These are phyloP conservation scores for Penicillium sp. DNA, from an alignment of 2,329 filamentous ascomycete genomes.

Conservation along the genomic window DNA sequence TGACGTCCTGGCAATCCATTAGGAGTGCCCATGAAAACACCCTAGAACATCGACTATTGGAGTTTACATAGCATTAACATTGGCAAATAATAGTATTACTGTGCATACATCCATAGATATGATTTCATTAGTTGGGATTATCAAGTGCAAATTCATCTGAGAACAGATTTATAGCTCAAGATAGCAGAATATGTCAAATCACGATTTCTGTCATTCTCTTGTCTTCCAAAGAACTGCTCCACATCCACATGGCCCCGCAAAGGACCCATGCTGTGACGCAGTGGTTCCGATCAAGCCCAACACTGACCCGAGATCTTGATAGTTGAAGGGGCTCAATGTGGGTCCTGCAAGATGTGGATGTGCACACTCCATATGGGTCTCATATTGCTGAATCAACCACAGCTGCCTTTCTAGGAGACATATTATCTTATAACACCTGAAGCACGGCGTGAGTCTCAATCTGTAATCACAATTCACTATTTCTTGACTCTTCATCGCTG, in stretches of 20 bases:
- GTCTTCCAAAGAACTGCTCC: neutral
- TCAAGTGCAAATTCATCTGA: neutral
- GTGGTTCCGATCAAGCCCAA: neutral
- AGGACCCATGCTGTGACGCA: neutral
- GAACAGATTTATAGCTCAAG: neutral
- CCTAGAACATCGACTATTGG: too few relatives aligned
- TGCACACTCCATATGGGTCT: neutral
- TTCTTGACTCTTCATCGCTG: neutral
- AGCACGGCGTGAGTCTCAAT: too few relatives aligned
- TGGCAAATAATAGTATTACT: neutral
- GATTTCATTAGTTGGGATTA: neutral
- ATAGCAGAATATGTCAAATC: neutral
- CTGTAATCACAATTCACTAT: neutral
- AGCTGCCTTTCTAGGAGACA: neutral
- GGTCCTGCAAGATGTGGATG: neutral
- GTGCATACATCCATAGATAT: too few relatives aligned
- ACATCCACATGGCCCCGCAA: neutral
- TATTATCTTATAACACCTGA: neutral
- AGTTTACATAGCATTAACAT: neutral
- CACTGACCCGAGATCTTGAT: neutral
- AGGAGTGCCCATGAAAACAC: too few relatives aligned
- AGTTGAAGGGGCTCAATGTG: neutral
- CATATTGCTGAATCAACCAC: neutral
- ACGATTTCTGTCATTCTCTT: neutral
- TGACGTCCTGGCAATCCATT: conserved; percentile 22